Percentiles rank a stretch among this genome's conserved stretches.
Conservation (phyloP, 2,329 filamentous ascomycete species). For the Nectriaceae sp. region DNA sequence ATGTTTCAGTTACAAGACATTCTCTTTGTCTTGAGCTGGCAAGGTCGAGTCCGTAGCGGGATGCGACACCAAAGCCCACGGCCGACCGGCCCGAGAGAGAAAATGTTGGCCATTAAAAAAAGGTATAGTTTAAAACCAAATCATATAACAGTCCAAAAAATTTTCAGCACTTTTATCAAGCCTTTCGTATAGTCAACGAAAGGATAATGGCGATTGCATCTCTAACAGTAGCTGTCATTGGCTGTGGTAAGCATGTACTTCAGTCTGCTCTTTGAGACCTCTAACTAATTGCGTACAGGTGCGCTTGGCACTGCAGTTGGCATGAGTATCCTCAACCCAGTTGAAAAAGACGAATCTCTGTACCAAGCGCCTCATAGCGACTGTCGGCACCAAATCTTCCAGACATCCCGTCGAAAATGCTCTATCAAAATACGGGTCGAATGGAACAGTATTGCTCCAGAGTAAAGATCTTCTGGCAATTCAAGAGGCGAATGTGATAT, state of each 20-base stretch:
- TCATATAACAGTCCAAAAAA: too few relatives aligned
- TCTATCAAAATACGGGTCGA: constrained; percentile 3
- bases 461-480: constrained; percentile 4
- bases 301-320: constrained; percentile 8
- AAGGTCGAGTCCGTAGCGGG: too few relatives aligned
- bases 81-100: too few relatives aligned
- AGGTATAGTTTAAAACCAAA: too few relatives aligned
- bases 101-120: too few relatives aligned
- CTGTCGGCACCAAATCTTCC: constrained; percentile 8
- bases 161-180: too few relatives aligned
- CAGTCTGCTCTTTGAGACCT: background rate
- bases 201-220: background rate
- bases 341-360: constrained; percentile 1
- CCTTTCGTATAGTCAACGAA: background rate
- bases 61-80: too few relatives aligned
- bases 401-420: constrained; percentile 3
- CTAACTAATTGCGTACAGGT: constrained; percentile 7
- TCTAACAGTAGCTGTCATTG: constrained; percentile 6
- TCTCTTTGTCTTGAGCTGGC: too few relatives aligned
- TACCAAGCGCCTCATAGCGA: constrained; percentile 5
- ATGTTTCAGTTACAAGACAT: too few relatives aligned
- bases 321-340: constrained; percentile 5
- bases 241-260: constrained; percentile 3
- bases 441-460: constrained; percentile 2
- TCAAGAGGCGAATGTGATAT: constrained; percentile 9